These are phyloP conservation scores for Termitomyces sp. DNA, from an alignment of 768 basidiomycete genomes.

Conservation along the genomic window DNA sequence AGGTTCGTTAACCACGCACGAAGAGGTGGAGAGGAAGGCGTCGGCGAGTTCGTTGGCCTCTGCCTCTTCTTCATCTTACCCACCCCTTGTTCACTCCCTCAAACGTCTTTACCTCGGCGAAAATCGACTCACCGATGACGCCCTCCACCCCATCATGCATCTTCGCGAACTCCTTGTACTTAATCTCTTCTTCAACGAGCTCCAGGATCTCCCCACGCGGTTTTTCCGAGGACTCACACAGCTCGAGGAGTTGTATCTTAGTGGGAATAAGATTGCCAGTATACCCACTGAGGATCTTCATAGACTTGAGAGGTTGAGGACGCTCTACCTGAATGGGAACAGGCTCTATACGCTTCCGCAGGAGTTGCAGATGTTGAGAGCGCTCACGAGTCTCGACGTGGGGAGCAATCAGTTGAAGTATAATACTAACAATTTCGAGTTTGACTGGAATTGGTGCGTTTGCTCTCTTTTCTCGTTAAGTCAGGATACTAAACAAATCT, in stretches of 20 bases:
- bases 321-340: conserved; percentile 92
- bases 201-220: conserved; percentile 78
- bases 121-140: conserved; percentile 81
- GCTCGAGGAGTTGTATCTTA: conserved; percentile 87
- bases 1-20: conserved; percentile 16
- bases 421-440: conserved; percentile 97
- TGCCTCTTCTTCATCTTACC: background rate
- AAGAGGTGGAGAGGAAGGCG: conserved; percentile 24
- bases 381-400: conserved; percentile 80
- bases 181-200: conserved; percentile 93
- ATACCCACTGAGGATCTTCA: conserved; percentile 89
- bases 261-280: conserved; percentile 90
- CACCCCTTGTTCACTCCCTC: conserved; percentile 59
- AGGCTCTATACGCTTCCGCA: conserved; percentile 88
- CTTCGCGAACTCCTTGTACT: conserved; percentile 77
- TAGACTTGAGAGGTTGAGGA: conserved; percentile 58
- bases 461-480: background rate
- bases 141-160: conserved; percentile 68
- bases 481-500: background rate
- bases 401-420: conserved; percentile 94
- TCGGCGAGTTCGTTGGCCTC: conserved; percentile 26
- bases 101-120: conserved; percentile 85
- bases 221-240: conserved; percentile 70
- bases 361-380: conserved; percentile 81
- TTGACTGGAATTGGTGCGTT: conserved; percentile 97